Evolutionary conservation across 306 rosid genomes (phyloP), one percentile per base, ranked within the genome.

Genomic region (Medicago truncatula): DNA sequence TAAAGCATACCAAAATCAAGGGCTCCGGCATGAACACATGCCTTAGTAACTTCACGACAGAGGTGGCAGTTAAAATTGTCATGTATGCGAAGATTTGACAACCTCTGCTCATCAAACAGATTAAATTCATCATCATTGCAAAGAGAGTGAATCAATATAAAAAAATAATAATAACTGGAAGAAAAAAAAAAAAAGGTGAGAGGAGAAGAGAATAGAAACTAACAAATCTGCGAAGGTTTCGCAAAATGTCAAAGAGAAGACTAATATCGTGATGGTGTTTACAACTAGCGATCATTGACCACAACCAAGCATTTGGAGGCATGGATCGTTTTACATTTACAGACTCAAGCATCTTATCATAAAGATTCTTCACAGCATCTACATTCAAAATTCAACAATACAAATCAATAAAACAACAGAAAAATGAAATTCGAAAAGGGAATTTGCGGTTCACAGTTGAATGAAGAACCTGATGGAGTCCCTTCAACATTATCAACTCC

Each of bases 241-340:
- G 78, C 88, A 95, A 79, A 74, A 84, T 79, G 80, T 88, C 90
- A 67, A 95, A 95, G 7, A 95, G 87, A 77, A 92, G 93, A 71
- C 59, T 67, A 78, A 95, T 82, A 79, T 95, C 98, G 14, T 70
- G 89, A 0, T 80, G 81, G 69, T 76, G 90, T 87, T 85, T 83
- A 71, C 99, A 90, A 83, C 83, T 88, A 50, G 87, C 86, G 74
- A 90, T 84, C 93, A 92, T 76, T 8, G 96, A 89, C 99, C 99
- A 92, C 72, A 88, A 39, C 96, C 96, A 95, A 81, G 99, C 96
- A 82, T 95, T 95, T 2, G 99, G 99, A 1, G 97, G 87, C 99
- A 92, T 92, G 3, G 97, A 76, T 80, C 87, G 82, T 78, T 90
- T 84, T 23, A 83, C 85, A 6, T 74, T 85, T 18, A 90, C 96